A percentile compares a stretch with the other conserved stretches of the same genome.
Conservation (phyloP, 768 basidiomycete genomes). For the Tylopilus intermedius region DNA sequence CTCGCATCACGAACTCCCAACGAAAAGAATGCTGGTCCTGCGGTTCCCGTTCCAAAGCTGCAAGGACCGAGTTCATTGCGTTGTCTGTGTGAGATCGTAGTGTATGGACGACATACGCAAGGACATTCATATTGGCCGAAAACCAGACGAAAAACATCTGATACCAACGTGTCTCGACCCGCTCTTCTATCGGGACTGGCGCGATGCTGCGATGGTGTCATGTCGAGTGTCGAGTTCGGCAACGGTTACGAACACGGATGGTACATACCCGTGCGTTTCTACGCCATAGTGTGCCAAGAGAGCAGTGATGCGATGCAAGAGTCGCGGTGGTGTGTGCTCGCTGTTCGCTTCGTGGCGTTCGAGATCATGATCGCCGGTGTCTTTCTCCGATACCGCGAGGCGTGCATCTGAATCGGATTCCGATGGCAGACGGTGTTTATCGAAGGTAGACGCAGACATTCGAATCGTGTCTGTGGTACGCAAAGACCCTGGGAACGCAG, state of each 20-base stretch:
- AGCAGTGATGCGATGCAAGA: slow-evolving; percentile 21
- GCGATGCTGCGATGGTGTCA: slow-evolving; percentile 29
- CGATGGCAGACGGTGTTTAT: neutral
- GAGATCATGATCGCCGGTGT: neutral
- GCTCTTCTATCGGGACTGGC: slow-evolving; percentile 33
- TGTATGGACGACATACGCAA: slow-evolving; percentile 30
- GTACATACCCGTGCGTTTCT: slow-evolving; percentile 38
- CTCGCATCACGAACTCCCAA: slow-evolving; percentile 42
- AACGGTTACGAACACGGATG: neutral
- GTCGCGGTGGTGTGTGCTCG: slow-evolving; percentile 4
- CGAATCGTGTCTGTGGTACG: neutral
- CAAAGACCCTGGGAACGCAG: neutral
- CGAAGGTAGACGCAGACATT: slow-evolving; percentile 11
- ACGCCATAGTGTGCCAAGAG: slow-evolving; percentile 34
- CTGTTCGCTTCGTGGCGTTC: neutral
- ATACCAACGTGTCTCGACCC: slow-evolving; percentile 39
- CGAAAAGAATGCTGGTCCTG: slow-evolving; percentile 47
- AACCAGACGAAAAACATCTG: slow-evolving; percentile 53
- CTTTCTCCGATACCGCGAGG: slow-evolving; percentile 1
- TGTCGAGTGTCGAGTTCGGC: neutral
- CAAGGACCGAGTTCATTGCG: neutral
- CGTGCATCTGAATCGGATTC: neutral
- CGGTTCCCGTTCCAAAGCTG: slow-evolving; percentile 46
- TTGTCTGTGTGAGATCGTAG: too few species aligned
- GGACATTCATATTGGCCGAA: slow-evolving; percentile 42